phyloP scores from a whole-genome alignment of 225 moss, liverwort and hornwort genomes.

The Anthoceros angustus region DNA sequence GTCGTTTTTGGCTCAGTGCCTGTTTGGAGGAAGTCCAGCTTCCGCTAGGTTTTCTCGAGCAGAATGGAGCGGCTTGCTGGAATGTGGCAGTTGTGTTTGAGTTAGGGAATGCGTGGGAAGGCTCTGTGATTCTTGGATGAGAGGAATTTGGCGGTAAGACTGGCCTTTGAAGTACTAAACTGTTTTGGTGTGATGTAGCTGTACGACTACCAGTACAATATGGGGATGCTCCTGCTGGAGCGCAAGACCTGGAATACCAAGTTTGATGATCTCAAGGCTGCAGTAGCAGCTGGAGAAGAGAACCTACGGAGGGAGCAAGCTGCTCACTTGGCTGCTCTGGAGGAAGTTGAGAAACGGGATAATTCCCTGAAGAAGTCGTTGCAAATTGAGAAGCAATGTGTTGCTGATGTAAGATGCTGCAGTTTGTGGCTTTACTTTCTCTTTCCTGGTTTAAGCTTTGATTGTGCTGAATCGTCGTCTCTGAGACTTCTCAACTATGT shows the following conservation, averaged over 20 bases:
- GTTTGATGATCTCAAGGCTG: constrained; percentile 56
- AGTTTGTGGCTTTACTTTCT: neutral
- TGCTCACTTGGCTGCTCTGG: constrained; percentile 65
- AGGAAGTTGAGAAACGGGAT: constrained; percentile 61
- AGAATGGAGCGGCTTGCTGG: neutral
- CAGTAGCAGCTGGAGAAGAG: constrained; percentile 55
- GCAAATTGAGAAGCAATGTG: constrained; percentile 80
- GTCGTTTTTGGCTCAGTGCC: too few species aligned
- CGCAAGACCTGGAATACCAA: constrained; percentile 74
- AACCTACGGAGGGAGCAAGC: constrained; percentile 75
- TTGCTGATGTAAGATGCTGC: constrained; percentile 53
- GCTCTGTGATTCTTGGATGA: neutral
- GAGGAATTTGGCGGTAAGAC: neutral
- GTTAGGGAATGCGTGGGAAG: too few species aligned
- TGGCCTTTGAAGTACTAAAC: neutral
- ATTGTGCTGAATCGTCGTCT: neutral
- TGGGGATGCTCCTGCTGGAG: constrained; percentile 85
- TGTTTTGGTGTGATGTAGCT: constrained; percentile 29
- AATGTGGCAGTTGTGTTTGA: too few species aligned
- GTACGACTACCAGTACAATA: constrained; percentile 98
- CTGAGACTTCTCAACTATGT: neutral
- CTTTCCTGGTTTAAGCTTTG: neutral
- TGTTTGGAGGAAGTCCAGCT: neutral
- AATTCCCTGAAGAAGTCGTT: constrained; percentile 51
- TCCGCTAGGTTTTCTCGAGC: neutral